Conservation (phyloP, 371 early-diverging fungal species). For the Sporodiniella umbellata region DNA sequence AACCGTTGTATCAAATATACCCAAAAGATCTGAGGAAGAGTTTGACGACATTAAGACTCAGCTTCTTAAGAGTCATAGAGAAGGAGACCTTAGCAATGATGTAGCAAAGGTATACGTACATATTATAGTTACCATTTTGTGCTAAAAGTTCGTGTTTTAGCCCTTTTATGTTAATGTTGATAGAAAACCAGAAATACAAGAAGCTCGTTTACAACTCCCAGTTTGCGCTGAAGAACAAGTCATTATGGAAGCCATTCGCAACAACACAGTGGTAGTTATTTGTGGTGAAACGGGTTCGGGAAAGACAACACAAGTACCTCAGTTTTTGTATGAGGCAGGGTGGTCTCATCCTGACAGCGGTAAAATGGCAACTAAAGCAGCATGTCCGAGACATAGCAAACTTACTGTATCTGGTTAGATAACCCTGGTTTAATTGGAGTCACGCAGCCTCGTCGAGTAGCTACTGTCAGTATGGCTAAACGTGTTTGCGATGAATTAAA, state of each 20-base stretch:
- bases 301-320: constrained; percentile 98
- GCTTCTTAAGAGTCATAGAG: constrained; percentile 32
- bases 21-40: constrained; percentile 30
- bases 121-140: too few species aligned
- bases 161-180: constrained; percentile 81
- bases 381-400: neutral
- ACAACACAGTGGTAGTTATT: constrained; percentile 84
- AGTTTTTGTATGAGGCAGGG: constrained; percentile 97
- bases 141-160: too few species aligned
- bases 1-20: constrained; percentile 18
- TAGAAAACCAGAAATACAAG: constrained; percentile 72
- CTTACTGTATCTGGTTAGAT: constrained; percentile 16
- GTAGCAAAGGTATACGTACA: constrained; percentile 33
- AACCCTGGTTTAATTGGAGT: constrained; percentile 93
- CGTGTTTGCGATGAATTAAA: constrained; percentile 94
- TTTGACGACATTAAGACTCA: constrained; percentile 39
- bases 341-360: constrained; percentile 79
- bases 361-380: too few species aligned
- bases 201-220: constrained; percentile 77
- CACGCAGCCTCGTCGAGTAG: constrained; percentile 99
- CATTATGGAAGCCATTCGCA: constrained; percentile 92
- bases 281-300: constrained; percentile 99
- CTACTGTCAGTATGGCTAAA: constrained; percentile 95
- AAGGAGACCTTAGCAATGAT: constrained; percentile 43
- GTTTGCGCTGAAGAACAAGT: constrained; percentile 93